Conservation (phyloP, 495 filamentous ascomycete species). For the Xylaria intraflava region DNA sequence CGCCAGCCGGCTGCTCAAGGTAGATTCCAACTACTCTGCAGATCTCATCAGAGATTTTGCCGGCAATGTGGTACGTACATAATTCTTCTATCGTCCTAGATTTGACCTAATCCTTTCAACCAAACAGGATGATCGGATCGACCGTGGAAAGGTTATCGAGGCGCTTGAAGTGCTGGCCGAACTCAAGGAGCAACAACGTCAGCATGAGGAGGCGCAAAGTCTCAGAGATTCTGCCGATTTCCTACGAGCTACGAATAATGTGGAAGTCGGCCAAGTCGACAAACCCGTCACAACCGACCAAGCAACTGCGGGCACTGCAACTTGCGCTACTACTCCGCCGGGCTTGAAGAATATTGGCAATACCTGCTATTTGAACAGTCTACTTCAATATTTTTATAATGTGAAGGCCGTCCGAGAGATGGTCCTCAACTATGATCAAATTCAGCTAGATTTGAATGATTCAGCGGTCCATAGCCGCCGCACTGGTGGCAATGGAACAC, state of each 20-base stretch:
- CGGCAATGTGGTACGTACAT: constrained; percentile 12
- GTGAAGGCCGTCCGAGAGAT: constrained; percentile 76
- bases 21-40: constrained; percentile 18
- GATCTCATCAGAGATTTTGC: constrained; percentile 22
- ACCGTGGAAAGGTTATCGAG: constrained; percentile 16
- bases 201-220: constrained; percentile 14
- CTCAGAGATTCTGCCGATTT: constrained; percentile 20
- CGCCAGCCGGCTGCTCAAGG: constrained; percentile 11
- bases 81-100: background rate
- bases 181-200: constrained; percentile 13
- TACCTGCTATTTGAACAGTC: constrained; percentile 95
- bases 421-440: constrained; percentile 63
- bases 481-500: constrained; percentile 46
- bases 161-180: constrained; percentile 23
- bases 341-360: constrained; percentile 91
- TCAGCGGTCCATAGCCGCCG: constrained; percentile 54
- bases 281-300: background rate
- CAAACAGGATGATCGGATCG: constrained; percentile 11
- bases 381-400: constrained; percentile 92
- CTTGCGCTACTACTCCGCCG: constrained; percentile 11
- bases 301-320: background rate
- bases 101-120: background rate
- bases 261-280: background rate
- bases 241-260: constrained; percentile 7
- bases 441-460: constrained; percentile 55